Conservation (phyloP, 129 eudicot genomes). For the Ambrosia artemisiifolia region DNA sequence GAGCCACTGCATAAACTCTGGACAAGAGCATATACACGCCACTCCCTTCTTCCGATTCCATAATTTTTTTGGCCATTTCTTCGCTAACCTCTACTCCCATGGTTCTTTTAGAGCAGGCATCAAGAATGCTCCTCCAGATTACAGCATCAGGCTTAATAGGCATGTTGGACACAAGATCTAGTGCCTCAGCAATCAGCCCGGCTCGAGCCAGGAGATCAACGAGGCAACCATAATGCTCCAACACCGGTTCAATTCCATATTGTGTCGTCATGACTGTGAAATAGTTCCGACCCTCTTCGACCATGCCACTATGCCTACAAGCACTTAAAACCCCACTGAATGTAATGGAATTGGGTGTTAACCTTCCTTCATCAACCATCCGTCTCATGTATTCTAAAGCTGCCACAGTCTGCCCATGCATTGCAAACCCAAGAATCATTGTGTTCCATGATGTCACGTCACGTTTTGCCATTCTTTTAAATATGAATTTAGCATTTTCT, state of each 20-base stretch:
- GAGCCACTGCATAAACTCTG: slow-evolving; percentile 67
- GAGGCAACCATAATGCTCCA: slow-evolving; percentile 85
- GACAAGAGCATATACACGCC: slow-evolving; percentile 76
- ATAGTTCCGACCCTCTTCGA: slow-evolving; percentile 53
- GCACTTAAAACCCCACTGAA: slow-evolving; percentile 70
- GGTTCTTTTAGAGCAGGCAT: slow-evolving; percentile 57
- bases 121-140: slow-evolving; percentile 87
- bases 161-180: slow-evolving; percentile 66
- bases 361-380: slow-evolving; percentile 44
- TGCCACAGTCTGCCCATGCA: slow-evolving; percentile 57
- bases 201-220: slow-evolving; percentile 83
- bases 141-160: slow-evolving; percentile 74
- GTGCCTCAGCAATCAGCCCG: slow-evolving; percentile 60
- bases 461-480: slow-evolving; percentile 47
- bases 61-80: slow-evolving; percentile 58
- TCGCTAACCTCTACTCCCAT: slow-evolving; percentile 58
- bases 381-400: slow-evolving; percentile 48
- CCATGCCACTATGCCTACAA: slow-evolving; percentile 75
- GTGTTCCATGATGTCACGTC: slow-evolving; percentile 86
- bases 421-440: slow-evolving; percentile 69
- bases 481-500: slow-evolving; percentile 46
- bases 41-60: slow-evolving; percentile 66
- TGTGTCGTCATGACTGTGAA: slow-evolving; percentile 50
- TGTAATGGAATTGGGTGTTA: slow-evolving; percentile 70
- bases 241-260: slow-evolving; percentile 66